A percentile compares a stretch with the other conserved stretches of the same genome.
phyloP scores from a whole-genome alignment of 2,329 filamentous ascomycete genomes.

The Fusarium caatingaense region DNA sequence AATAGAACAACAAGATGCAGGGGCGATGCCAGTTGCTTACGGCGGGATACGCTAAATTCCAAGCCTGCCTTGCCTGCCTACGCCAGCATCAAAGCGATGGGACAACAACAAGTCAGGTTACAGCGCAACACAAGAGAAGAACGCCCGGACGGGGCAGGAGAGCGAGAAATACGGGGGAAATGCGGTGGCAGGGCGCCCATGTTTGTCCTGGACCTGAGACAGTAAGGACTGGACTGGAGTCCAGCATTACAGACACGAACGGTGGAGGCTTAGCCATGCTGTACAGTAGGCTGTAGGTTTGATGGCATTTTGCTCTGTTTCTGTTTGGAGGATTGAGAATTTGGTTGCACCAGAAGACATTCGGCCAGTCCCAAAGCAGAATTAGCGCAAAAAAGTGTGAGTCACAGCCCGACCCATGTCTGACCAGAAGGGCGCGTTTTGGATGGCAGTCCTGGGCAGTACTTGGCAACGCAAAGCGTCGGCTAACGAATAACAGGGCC shows the following conservation, averaged over 20 bases:
- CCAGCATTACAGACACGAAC: neutral
- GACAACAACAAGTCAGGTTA: neutral
- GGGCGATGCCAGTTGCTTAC: slow-evolving; percentile 35
- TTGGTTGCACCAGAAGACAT: slow-evolving; percentile 37
- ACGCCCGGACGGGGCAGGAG: neutral
- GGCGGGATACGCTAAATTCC: slow-evolving; percentile 23
- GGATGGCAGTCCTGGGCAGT: slow-evolving; percentile 3
- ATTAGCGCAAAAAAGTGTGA: slow-evolving; percentile 50
- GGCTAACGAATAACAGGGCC: slow-evolving; percentile 18
- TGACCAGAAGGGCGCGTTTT: slow-evolving; percentile 42
- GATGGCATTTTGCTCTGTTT: slow-evolving; percentile 7
- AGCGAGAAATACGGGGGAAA: slow-evolving; percentile 5
- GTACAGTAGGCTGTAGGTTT: neutral
- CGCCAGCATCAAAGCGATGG: slow-evolving; percentile 13
- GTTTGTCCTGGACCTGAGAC: neutral
- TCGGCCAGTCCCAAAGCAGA: slow-evolving; percentile 47
- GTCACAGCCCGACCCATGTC: slow-evolving; percentile 50
- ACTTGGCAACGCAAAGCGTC: slow-evolving; percentile 22
- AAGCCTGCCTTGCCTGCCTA: slow-evolving; percentile 14
- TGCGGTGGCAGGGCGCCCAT: neutral
- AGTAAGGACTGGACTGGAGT: neutral
- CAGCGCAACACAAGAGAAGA: neutral
- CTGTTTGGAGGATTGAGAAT: slow-evolving; percentile 27
- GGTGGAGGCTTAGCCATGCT: slow-evolving; percentile 32
- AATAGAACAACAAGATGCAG: slow-evolving; percentile 31